Percentiles rank a stretch among this genome's conserved stretches.
phyloP scores from a whole-genome alignment of 768 basidiomycete genomes.

The Astraeus odoratus region DNA sequence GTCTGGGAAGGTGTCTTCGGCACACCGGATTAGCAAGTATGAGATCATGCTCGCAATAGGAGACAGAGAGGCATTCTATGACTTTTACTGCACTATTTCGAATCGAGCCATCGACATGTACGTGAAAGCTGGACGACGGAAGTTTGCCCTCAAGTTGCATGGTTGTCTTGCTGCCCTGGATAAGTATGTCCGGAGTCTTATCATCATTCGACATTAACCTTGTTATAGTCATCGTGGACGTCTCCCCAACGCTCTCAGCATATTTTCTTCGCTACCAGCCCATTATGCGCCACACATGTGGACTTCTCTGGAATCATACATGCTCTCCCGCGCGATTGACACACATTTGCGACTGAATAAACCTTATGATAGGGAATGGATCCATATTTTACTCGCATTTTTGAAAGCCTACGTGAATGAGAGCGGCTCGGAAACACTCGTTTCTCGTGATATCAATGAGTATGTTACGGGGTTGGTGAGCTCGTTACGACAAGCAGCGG shows the following conservation, averaged over 20 bases:
- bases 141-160: constrained; percentile 81
- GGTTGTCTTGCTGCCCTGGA: constrained; percentile 86
- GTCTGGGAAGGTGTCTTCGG: constrained; percentile 18
- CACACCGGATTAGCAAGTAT: constrained; percentile 43
- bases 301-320: constrained; percentile 72
- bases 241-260: constrained; percentile 53
- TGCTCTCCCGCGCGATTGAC: constrained; percentile 69
- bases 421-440: constrained; percentile 43
- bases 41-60: constrained; percentile 55
- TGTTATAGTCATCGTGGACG: constrained; percentile 59
- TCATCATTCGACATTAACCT: constrained; percentile 7
- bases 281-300: constrained; percentile 81
- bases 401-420: constrained; percentile 62
- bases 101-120: constrained; percentile 84
- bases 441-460: constrained; percentile 42
- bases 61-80: constrained; percentile 60
- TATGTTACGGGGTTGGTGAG: constrained; percentile 48
- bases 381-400: constrained; percentile 70
- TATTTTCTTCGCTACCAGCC: constrained; percentile 75
- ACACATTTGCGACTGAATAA: constrained; percentile 53
- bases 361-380: constrained; percentile 70
- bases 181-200: constrained; percentile 48
- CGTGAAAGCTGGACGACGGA: constrained; percentile 72
- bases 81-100: constrained; percentile 65
- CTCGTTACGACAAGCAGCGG: constrained; percentile 42